These are phyloP conservation scores for Boletus rubropictus DNA, from an alignment of 768 basidiomycete species.

Conservation along the genomic window DNA sequence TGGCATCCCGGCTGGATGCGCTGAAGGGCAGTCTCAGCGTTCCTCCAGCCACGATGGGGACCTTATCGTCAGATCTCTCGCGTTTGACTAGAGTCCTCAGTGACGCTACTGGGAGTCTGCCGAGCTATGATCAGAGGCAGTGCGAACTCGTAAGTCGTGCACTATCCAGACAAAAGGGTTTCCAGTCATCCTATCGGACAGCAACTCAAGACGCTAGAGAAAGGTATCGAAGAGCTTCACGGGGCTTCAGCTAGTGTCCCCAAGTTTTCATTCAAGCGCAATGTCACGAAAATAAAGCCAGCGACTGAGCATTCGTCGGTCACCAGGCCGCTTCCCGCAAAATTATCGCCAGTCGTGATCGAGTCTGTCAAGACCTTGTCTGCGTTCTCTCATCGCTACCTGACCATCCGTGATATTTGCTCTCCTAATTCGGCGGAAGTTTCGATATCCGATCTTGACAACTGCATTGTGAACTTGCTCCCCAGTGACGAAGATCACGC, in stretches of 20 bases:
- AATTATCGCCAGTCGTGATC: slow-evolving; percentile 2
- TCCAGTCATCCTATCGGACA: slow-evolving; percentile 27
- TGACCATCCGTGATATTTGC: slow-evolving; percentile 34
- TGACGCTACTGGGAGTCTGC: slow-evolving; percentile 60
- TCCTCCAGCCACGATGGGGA: slow-evolving; percentile 36
- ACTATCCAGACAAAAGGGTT: background rate
- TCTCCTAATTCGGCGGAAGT: slow-evolving; percentile 43
- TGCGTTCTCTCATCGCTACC: slow-evolving; percentile 40
- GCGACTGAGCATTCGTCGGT: slow-evolving; percentile 3
- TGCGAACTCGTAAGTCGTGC: slow-evolving; percentile 52
- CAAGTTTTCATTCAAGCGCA: slow-evolving; percentile 67
- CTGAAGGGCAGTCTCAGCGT: slow-evolving; percentile 29
- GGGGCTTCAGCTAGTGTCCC: slow-evolving; percentile 41
- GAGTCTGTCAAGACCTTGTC: slow-evolving; percentile 39
- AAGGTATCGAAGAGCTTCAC: slow-evolving; percentile 46
- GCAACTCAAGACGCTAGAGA: slow-evolving; percentile 65
- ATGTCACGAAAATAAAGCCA: slow-evolving; percentile 21
- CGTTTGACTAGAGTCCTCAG: slow-evolving; percentile 56
- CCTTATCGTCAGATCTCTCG: slow-evolving; percentile 45
- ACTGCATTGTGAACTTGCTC: slow-evolving; percentile 68
- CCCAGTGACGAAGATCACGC: slow-evolving; percentile 14
- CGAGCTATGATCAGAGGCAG: slow-evolving; percentile 69
- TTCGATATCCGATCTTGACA: slow-evolving; percentile 57
- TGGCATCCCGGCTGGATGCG: slow-evolving; percentile 42
- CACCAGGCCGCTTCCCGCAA: background rate